Evolutionary conservation across 2,329 filamentous ascomycete species (phyloP), one percentile per base, ranked within the genome.

Genomic region (Trichoderma aggressivum): DNA sequence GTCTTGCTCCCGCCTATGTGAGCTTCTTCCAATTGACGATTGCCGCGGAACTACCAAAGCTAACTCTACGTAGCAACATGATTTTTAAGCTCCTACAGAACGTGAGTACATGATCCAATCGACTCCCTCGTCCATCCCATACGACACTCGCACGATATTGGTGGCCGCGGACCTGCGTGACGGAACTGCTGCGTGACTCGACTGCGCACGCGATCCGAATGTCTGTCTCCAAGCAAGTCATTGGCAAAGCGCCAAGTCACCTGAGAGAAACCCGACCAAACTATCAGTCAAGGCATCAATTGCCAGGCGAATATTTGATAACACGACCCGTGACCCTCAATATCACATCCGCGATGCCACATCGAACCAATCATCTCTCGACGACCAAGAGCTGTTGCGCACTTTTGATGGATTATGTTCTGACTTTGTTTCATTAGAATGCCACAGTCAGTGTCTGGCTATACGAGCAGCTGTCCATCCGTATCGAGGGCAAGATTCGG

Each of bases 401-500:
- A 7, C 36, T 18, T 18, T n/a, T 21, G 10, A n/a, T 56, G 28
- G 39, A 47, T 18, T 4, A 28, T 18, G 5, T 47, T 39, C 71
- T 71, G 30, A 72, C 68, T 72, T n/a, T 60, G n/a, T 14, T 11
- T 43, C 4, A 7, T 39, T 85, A 92, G 81, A 91, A 94, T 78
- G 90, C 92, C 18, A 94, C 92, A 1, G 94, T 98, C 50, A 93
- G 92, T 77, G 93, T 99, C 79, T 99, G 96, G 96, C 86, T 99
- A 55, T 98, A 97, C 82, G 96, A 99, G 84, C 96, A 99, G 86
- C 86, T 98, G 68, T 90, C 91, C 16, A 94, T 97, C 79, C 88
- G 96, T 72, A 98, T 99, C 79, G 94, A 98, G 84, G 96, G 96
- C 73, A 97, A 95, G 84, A 97, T 99, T 75, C 89, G 96, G 78